Evolutionary conservation across 371 early-diverging fungal species (phyloP).

Genomic region (Umbelopsis sp.): DNA sequence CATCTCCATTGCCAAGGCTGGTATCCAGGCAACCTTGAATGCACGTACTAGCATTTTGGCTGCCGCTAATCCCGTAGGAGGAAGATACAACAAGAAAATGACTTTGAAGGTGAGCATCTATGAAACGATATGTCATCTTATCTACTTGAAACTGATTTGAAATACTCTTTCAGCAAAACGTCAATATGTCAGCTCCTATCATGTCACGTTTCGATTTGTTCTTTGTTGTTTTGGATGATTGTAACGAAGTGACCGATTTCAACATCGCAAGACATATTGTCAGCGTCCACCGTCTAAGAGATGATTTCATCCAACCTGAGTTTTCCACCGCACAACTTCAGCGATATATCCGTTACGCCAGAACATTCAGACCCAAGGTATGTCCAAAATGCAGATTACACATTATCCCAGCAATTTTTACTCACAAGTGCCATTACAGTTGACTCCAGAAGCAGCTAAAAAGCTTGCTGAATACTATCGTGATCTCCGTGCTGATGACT

Average conservation of each 20-base stretch:
- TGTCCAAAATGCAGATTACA: background rate
- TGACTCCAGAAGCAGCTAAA: constrained; percentile 82
- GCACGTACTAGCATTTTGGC: constrained; percentile 99
- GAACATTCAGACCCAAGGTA: constrained; percentile 84
- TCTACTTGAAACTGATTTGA: background rate
- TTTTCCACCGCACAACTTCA: constrained; percentile 81
- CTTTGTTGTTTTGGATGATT: constrained; percentile 98
- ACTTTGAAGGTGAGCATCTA: constrained; percentile 74
- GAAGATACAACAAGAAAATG: constrained; percentile 94
- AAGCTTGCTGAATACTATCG: constrained; percentile 88
- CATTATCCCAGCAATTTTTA: background rate
- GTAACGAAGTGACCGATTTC: constrained; percentile 90
- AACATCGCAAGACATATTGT: constrained; percentile 96
- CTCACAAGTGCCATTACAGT: constrained; percentile 29
- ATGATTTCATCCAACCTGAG: constrained; percentile 72
- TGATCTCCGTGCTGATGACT: constrained; percentile 89
- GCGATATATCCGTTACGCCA: constrained; percentile 89
- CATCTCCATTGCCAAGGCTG: constrained; percentile 99
- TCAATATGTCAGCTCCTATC: constrained; percentile 97
- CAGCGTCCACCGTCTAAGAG: constrained; percentile 83
- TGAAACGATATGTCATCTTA: background rate
- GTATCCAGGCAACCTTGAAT: constrained; percentile 98
- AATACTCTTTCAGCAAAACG: constrained; percentile 82
- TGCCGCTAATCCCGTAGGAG: constrained; percentile 98
- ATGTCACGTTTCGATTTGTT: constrained; percentile 99